Conservation (phyloP, 108 stramenopile genomes). For the Nitzschia palea region DNA sequence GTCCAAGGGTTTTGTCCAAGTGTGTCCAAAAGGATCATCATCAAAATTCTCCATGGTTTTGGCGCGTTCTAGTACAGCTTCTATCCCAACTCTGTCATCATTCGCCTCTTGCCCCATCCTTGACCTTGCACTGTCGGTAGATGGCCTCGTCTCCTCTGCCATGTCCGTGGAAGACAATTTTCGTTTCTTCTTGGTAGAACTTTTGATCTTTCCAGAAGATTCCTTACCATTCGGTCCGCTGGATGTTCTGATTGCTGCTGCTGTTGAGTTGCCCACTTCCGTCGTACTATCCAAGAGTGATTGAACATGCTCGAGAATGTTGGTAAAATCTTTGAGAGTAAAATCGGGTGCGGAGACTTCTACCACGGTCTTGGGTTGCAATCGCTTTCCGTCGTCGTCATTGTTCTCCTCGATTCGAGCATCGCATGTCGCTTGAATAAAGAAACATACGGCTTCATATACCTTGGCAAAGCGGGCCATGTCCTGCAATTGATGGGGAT, state of each 20-base stretch:
- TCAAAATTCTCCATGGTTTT: background rate
- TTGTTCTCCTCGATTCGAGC: background rate
- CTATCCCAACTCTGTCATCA: too few species aligned
- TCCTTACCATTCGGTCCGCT: too few species aligned
- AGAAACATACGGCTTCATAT: constrained; percentile 74
- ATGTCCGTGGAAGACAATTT: too few species aligned
- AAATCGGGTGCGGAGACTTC: constrained; percentile 15
- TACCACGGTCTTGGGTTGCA: background rate
- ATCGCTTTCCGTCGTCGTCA: constrained; percentile 2
- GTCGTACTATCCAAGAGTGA: background rate
- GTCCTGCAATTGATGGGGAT: constrained; percentile 33
- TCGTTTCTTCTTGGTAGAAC: too few species aligned
- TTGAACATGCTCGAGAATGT: constrained; percentile 5
- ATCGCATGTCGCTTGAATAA: constrained; percentile 34
- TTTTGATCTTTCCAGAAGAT: too few species aligned
- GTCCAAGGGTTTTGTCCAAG: background rate
- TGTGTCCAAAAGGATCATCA: background rate
- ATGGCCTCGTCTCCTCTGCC: too few species aligned
- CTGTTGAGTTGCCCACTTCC: background rate
- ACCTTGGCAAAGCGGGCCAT: constrained; percentile 29
- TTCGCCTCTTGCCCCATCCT: too few species aligned
- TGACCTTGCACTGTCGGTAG: too few species aligned
- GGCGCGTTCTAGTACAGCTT: background rate
- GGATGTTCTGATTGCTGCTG: background rate
- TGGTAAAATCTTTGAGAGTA: constrained; percentile 3